Evolutionary conservation across 768 basidiomycete genomes (phyloP), one percentile per base, ranked within the genome.

Genomic region (Nidula microcarpa): DNA sequence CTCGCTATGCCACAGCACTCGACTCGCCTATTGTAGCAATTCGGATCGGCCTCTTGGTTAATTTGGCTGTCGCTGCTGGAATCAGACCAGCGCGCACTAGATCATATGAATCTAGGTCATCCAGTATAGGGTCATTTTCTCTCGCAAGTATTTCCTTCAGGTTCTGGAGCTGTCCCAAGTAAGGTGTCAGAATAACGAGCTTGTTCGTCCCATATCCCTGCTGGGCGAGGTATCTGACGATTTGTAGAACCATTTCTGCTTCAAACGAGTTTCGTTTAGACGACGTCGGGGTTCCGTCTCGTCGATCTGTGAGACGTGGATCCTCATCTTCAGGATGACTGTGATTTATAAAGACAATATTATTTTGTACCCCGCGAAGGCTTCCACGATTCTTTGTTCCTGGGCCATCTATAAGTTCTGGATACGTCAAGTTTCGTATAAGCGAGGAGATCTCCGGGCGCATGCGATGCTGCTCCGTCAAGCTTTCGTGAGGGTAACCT

Each of bases 371-470:
- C 17, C 87, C 87, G 0, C 74, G 74, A 17, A 87, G 65, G 53
- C 81, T 58, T 0, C 76, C 77, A 1, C 86, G 78, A 44, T 70
- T 71, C 30, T 65, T 48, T 0, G 87, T 88, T 14, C 55, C 63
- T 0, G 73, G 63, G 0, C 81, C 83, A 53, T 89, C 87, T 1
- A 68, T 59, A 9, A 89, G 78, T 13, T 81, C 81, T 0, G 84
- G 84, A 57, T 89, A 89, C 0, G 86, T 88, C 13, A 89, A 71
- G 6, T 69, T 60, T 11, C 87, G 78, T 34, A 89, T 75, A 18
- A 87, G 68, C 0, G 74, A 59, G 5, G 87, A 85, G 10, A 89
- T 88, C 56, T 88, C 85, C 0, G 87, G 87, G 6, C 87, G 75
- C 87, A 89, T 89, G 10, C 87, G 80, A 60, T 88, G 87, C 55